Evolutionary conservation across 345 rosid species (phyloP).

Genomic region (Gossypium raimondii): DNA sequence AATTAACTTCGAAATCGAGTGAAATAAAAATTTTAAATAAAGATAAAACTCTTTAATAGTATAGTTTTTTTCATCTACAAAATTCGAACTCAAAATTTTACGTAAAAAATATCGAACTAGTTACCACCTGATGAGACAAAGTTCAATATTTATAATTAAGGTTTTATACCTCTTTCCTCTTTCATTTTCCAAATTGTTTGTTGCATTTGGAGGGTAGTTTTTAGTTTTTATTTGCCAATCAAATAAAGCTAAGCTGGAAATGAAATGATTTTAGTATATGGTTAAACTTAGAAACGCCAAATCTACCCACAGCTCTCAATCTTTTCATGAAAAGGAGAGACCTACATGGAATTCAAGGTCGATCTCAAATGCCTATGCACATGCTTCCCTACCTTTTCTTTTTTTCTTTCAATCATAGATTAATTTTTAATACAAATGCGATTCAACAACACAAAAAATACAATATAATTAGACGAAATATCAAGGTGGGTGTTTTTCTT

Average conservation of each 20-base stretch:
- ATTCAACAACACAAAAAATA: too few relatives aligned
- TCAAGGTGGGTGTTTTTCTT: too few relatives aligned
- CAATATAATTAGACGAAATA: too few relatives aligned
- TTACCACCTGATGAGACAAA: too few relatives aligned
- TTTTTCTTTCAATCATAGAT: not conserved
- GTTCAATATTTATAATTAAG: not conserved
- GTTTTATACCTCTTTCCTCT: not conserved
- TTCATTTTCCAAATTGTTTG: not conserved
- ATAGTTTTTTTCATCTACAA: too few relatives aligned
- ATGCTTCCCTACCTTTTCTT: slow-evolving; percentile 33
- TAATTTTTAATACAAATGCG: too few relatives aligned
- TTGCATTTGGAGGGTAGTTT: not conserved
- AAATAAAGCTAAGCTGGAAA: not conserved
- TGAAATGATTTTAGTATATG: not conserved
- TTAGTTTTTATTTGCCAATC: not conserved
- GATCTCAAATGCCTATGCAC: slow-evolving; percentile 36
- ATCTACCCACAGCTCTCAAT: slow-evolving; percentile 29
- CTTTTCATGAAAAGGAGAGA: slow-evolving; percentile 62
- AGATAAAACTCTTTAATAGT: too few relatives aligned
- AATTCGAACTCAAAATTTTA: too few relatives aligned
- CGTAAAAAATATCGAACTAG: too few relatives aligned
- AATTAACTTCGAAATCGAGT: too few relatives aligned
- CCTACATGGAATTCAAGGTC: slow-evolving; percentile 50
- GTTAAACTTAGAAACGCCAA: slow-evolving; percentile 5
- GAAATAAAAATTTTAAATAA: too few relatives aligned